Base-by-base conservation (phyloP, 179 eudicot species). In the Camellia oleifera region DNA sequence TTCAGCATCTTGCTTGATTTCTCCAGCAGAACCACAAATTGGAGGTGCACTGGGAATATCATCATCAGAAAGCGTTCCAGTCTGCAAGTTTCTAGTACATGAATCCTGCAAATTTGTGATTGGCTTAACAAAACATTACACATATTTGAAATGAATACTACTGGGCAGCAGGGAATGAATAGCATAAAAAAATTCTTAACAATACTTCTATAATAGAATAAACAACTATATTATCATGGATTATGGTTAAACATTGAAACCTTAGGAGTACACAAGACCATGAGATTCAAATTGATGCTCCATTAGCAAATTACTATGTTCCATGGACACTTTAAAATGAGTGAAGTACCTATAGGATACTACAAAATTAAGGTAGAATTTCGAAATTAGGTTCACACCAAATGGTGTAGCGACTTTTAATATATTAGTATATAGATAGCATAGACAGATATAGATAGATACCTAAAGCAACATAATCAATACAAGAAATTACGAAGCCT, bases 31-130 rank as follows among this genome's bases (percentile, higher is more conserved):
- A 78, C 79, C 85, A 67, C 79, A 77, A 84, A 91, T 87, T 52
- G 94, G 98, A 77, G 97, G 98, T 78, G 98, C 98, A 90, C 97
- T 94, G 0, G 97, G 93, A 82, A 87, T 82, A 77, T 89, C 97
- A 62, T 86, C 90, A 74, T 84, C 83, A 78, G 42, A 62, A 45
- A 58, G 62, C 70, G 71, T 83, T 68, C 65, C 83, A 69, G 83
- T 85, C 73, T 81, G 84, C 79, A 78, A 46, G 10, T 75, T 82
- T 69, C 62, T 50, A 65, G n/a, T 56, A 32, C 2, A 5, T 14
- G 69, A 76, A 63, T 75, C 82, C 86, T 85, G 86, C 79, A 45
- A 56, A 75, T 14, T 48, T 70, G 70, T 32, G 32, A 50, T 80
- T 73, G 4, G 26, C 13, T 12, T 44, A 46, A 52, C 72, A 57